Evolutionary conservation across 1,139 yeast species (phyloP).

Genomic region (Nakaseomyces bracarensis): DNA sequence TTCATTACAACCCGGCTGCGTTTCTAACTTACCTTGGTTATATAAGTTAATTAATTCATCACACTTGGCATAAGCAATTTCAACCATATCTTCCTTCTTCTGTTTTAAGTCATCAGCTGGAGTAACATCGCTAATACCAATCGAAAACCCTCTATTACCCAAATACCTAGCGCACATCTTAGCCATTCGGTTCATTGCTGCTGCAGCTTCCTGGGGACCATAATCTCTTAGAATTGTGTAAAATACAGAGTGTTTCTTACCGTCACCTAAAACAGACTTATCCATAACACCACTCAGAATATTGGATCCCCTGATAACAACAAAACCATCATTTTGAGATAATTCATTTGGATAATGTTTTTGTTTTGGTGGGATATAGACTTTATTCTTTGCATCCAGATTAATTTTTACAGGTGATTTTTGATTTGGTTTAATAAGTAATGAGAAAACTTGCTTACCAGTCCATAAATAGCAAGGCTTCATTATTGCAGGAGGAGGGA

Average conservation of each 20-base stretch:
- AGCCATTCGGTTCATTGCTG: slow-evolving; percentile 98
- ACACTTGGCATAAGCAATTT: slow-evolving; percentile 83
- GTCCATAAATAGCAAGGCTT: slow-evolving; percentile 93
- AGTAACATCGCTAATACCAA: slow-evolving; percentile 95
- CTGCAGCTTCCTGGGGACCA: slow-evolving; percentile 92
- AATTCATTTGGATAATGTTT: slow-evolving; percentile 73
- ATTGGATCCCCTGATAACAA: slow-evolving; percentile 81
- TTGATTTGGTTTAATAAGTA: slow-evolving; percentile 76
- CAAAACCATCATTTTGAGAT: slow-evolving; percentile 97
- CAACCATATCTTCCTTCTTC: slow-evolving; percentile 84
- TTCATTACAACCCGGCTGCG: slow-evolving; percentile 98
- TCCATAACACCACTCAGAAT: slow-evolving; percentile 94
- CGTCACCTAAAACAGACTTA: slow-evolving; percentile 92
- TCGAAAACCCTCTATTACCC: slow-evolving; percentile 93
- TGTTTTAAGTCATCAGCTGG: slow-evolving; percentile 73
- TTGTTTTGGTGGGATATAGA: slow-evolving; percentile 65
- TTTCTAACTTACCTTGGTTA: slow-evolving; percentile 82
- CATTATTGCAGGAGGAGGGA: slow-evolving; percentile 91
- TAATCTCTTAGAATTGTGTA: slow-evolving; percentile 90
- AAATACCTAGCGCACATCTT: slow-evolving; percentile 89
- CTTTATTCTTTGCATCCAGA: slow-evolving; percentile 89
- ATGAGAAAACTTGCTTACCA: slow-evolving; percentile 88
- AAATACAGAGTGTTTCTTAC: slow-evolving; percentile 94
- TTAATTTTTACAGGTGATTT: slow-evolving; percentile 74
- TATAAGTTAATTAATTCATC: slow-evolving; percentile 78